These are phyloP conservation scores for Cladosporium sp. DNA, from an alignment of 2,329 filamentous ascomycete species.

Conservation along the genomic window DNA sequence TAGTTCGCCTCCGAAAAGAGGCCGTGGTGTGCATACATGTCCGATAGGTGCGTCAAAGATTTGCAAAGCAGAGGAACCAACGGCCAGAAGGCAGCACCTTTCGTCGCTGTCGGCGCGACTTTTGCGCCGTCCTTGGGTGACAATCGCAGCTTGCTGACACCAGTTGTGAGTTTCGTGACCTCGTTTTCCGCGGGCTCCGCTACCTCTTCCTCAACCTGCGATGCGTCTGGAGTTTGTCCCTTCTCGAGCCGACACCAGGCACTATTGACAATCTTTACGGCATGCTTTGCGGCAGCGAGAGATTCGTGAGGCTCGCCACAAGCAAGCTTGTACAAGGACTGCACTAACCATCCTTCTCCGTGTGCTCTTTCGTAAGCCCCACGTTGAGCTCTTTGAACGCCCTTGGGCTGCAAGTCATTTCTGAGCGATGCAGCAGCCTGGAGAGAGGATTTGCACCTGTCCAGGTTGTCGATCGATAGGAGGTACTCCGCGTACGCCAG, in stretches of 20 bases:
- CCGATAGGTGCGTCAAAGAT: constrained; percentile 66
- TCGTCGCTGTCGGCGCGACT: constrained; percentile 32
- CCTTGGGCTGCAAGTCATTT: constrained; percentile 13
- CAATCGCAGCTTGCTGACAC: constrained; percentile 29
- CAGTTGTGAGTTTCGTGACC: constrained; percentile 17
- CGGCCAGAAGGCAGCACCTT: constrained; percentile 70
- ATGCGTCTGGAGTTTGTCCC: not conserved
- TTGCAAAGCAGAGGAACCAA: constrained; percentile 68
- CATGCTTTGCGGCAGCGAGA: constrained; percentile 23
- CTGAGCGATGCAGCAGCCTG: constrained; percentile 16
- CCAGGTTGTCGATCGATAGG: constrained; percentile 18
- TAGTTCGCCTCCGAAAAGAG: constrained; percentile 83
- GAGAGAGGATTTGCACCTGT: constrained; percentile 16
- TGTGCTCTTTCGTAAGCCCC: constrained; percentile 19
- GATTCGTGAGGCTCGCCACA: constrained; percentile 17
- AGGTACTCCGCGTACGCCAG: constrained; percentile 19
- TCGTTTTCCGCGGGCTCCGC: not conserved
- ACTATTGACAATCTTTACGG: constrained; percentile 23
- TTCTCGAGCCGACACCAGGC: constrained; percentile 19
- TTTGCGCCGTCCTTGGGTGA: constrained; percentile 30
- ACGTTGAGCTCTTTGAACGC: constrained; percentile 17
- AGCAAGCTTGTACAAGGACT: constrained; percentile 19
- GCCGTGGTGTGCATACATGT: constrained; percentile 75
- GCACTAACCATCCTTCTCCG: constrained; percentile 24
- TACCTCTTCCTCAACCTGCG: not conserved